Evolutionary conservation across 1,139 yeast species (phyloP).

Genomic region (Nakaseomyces kungkrabaensis): DNA sequence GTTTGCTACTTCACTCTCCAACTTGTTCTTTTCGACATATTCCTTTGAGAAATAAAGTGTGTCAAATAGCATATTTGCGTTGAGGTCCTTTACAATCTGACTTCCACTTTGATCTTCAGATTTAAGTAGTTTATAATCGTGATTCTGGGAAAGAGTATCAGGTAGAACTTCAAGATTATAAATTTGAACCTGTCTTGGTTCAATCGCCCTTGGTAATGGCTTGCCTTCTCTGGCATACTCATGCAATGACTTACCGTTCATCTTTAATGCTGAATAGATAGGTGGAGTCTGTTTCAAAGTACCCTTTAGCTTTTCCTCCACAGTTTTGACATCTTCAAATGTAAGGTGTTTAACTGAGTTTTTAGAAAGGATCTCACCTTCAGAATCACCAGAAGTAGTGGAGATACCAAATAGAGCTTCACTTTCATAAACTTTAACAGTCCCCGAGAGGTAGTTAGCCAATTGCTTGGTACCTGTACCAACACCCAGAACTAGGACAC

Average conservation of each 20-base stretch:
- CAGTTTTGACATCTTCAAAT: conserved; percentile 39
- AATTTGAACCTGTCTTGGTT: conserved; percentile 62
- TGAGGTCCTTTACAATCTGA: conserved; percentile 40
- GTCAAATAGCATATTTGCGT: conserved; percentile 56
- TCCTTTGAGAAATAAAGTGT: conserved; percentile 50
- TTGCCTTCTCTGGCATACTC: conserved; percentile 88
- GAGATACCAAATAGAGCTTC: conserved; percentile 80
- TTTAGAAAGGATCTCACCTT: conserved; percentile 65
- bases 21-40: conserved; percentile 36
- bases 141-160: conserved; percentile 49
- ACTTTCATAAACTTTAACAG: conserved; percentile 71
- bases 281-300: conserved; percentile 87
- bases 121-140: conserved; percentile 43
- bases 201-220: conserved; percentile 74
- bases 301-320: conserved; percentile 62
- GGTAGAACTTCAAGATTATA: conserved; percentile 39
- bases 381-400: conserved; percentile 90
- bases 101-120: conserved; percentile 32
- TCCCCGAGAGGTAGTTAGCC: conserved; percentile 58
- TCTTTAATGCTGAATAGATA: conserved; percentile 82
- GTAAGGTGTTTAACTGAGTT: conserved; percentile 52
- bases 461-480: conserved; percentile 82
- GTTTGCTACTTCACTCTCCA: conserved; percentile 30
- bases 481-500: conserved; percentile 83
- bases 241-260: conserved; percentile 88